Evolutionary conservation across 768 basidiomycete genomes (phyloP), one percentile per base, ranked within the genome.

Genomic region (Calocybe gangraenosa): DNA sequence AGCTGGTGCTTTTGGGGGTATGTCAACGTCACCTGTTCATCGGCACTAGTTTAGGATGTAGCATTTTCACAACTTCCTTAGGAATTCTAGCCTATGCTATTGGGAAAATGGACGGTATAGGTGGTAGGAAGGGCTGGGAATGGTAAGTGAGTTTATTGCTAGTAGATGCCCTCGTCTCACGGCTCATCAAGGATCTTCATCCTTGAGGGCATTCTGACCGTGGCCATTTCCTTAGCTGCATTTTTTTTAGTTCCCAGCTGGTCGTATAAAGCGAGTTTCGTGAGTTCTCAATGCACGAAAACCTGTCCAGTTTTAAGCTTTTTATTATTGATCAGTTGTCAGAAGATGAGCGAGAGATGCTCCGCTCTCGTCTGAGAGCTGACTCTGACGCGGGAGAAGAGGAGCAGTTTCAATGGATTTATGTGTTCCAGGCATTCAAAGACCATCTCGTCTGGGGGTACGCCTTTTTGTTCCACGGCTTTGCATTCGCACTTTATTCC

Each of bases 401-500:
- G 15, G 81, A 83, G 51, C 64, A 64, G 19, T 83, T 84, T 46
- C 66, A 73, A 30, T 83, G 82, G 81, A 52, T 59, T 33, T 78
- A 74, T 37, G 80, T 81, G 32, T 63, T 65, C 11, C 77, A 80
- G 49, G 79, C 79, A 6, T 65, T 80, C 49, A 69, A 62, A 37
- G 79, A 84, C 50, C 80, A 74, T 46, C 63, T 82, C 13, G 75
- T 79, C 11, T 81, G 79, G 76, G 74, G 65, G 3, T 83, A 83
- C 56, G 77, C 77, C 0, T 53, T 80, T 15, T 63, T 82, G 1
- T 82, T 82, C 60, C 81, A 82, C 48, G 79, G 76, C 1, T 80
- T 76, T 52, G 74, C 81, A 2, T 81, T 79, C 51, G 78, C 74
- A 8, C 53, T 77, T 17, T 81, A 80, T 54, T 78, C 79, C 13